Percentiles rank a stretch among this genome's conserved stretches.
These are phyloP conservation scores for Lablab purpureus DNA, from an alignment of 306 rosid genomes.

Conservation along the genomic window DNA sequence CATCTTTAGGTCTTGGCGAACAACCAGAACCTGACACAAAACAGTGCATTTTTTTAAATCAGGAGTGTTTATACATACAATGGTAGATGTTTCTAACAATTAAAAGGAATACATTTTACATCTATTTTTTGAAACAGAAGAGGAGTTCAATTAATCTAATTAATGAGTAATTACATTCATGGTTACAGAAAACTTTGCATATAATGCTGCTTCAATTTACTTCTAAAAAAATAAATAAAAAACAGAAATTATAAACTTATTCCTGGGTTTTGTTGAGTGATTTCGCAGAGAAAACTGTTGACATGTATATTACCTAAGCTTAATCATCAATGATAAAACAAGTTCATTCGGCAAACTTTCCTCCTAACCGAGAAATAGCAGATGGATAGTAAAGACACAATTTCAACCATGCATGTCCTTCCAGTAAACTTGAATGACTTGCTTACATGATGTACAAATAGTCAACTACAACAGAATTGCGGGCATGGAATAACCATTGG, in stretches of 20 bases:
- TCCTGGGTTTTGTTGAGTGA: conserved; percentile 1
- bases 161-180: conserved; percentile 7
- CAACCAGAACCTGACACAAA: conserved; percentile 75
- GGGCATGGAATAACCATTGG: not conserved
- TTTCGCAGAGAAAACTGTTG: conserved; percentile 17
- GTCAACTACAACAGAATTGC: conserved; percentile 28
- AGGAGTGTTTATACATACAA: conserved; percentile 38
- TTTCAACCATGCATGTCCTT: conserved; percentile 6
- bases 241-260: not conserved
- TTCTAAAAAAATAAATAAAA: not conserved
- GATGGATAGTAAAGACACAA: conserved; percentile 25
- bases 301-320: not conserved
- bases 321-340: conserved; percentile 19
- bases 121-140: conserved; percentile 35
- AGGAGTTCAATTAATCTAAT: conserved; percentile 27
- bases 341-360: not conserved
- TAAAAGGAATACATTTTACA: conserved; percentile 19
- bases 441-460: not conserved
- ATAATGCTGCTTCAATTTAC: not conserved
- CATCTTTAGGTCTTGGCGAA: conserved; percentile 93
- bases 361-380: conserved; percentile 36
- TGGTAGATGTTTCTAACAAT: conserved; percentile 11
- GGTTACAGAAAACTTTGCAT: not conserved
- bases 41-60: conserved; percentile 35
- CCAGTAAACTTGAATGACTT: conserved; percentile 8